Evolutionary conservation across 148 eudicot species (phyloP), one percentile per base, ranked within the genome.

Genomic region (Rhododendron henanense): DNA sequence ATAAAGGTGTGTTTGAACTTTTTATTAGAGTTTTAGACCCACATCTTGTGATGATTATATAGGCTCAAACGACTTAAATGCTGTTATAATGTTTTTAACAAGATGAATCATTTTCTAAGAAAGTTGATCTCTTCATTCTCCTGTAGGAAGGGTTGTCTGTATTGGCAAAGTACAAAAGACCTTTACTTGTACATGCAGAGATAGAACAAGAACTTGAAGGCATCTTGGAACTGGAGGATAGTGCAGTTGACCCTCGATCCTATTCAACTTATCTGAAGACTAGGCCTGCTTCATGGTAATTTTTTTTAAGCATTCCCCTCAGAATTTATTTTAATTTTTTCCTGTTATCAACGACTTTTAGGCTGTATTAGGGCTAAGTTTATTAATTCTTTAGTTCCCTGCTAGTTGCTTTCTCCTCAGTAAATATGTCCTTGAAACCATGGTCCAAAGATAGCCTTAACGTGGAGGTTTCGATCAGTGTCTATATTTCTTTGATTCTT

Each of bases 161-260:
- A 16, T 89, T 97, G 90, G 98, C 98, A 61, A 95, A 95, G 85
- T 97, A 92, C 87, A 90, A 86, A 91, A 93, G 98, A 84, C 99
- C 99, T 50, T 88, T 97, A 87, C 98, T 97, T 47, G 98, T 97
- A 47, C 99, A 97, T 86, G 98, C 99, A 25, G 99, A 97, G 88
- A 88, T 89, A 44, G 87, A 86, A 82, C 94, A 88, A 87, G 94
- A 94, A 85, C 84, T 45, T 81, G 88, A 86, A 47, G 93, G 83
- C 78, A 76, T 87, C 51, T 81, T 85, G 61, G 88, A 89, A 74
- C 23, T 87, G 83, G 63, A 82, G 55, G 86, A 86, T 71, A 87
- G 77, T 81, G 83, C 87, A 47, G 89, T 78, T 45, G 93, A 93
- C 87, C 87, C 93, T 84, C 91, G 92, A 84, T 90, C 93, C 18